phyloP scores from a whole-genome alignment of 805 yeast genomes.

The Zygotorulaspora sp. region DNA sequence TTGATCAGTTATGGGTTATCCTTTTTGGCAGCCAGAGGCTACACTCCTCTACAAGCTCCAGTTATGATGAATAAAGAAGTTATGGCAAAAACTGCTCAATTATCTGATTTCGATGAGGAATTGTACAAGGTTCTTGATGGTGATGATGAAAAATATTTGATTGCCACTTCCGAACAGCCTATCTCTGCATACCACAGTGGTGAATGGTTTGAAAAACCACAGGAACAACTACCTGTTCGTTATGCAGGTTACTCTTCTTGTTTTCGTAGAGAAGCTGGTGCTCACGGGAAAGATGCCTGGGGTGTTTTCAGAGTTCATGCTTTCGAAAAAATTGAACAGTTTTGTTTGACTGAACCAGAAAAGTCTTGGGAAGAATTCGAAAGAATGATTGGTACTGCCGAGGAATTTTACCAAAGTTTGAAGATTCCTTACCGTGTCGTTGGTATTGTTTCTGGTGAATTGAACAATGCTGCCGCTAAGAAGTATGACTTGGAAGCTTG shows the following conservation, averaged over 20 bases:
- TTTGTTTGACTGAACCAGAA: conserved; percentile 93
- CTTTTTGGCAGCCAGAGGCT: conserved; percentile 73
- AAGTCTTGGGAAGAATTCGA: conserved; percentile 97
- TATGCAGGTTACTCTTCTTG: conserved; percentile 98
- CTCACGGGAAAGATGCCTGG: conserved; percentile 99
- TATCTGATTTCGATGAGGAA: conserved; percentile 97
- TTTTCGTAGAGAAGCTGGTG: conserved; percentile 99
- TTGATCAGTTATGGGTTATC: conserved; percentile 91
- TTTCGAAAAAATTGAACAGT: conserved; percentile 97
- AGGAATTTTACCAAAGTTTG: conserved; percentile 87
- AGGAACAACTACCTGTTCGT: conserved; percentile 92
- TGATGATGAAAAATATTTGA: conserved; percentile 93
- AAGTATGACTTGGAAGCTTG: conserved; percentile 98
- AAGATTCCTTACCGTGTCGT: conserved; percentile 96
- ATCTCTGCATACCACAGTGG: conserved; percentile 95
- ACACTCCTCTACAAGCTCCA: conserved; percentile 93
- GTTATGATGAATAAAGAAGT: conserved; percentile 99
- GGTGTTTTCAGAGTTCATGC: conserved; percentile 99
- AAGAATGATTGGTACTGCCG: conserved; percentile 85
- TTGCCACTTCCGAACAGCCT: conserved; percentile 99
- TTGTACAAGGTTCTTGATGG: conserved; percentile 96
- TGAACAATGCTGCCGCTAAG: conserved; percentile 98
- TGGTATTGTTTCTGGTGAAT: conserved; percentile 96
- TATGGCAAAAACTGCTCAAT: conserved; percentile 98
- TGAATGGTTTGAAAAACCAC: conserved; percentile 98